Conservation (phyloP, 1,139 yeast genomes). For the Taphrina betulina region DNA sequence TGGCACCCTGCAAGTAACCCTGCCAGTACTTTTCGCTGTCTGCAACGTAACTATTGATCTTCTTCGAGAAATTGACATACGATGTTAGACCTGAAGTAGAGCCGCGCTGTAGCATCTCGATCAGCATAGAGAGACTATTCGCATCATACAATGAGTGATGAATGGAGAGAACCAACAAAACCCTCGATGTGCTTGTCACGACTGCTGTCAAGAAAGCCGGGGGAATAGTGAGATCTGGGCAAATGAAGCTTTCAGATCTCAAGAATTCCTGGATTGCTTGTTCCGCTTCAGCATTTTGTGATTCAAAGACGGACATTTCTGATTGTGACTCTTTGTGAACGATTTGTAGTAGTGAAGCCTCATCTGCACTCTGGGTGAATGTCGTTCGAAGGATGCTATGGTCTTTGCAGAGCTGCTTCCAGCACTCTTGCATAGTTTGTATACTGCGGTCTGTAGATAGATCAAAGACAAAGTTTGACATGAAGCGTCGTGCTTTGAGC, state of each 20-base stretch:
- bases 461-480: conserved; percentile 36
- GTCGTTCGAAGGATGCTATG: conserved; percentile 38
- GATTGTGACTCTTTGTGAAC: conserved; percentile 9
- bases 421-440: conserved; percentile 31
- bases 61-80: conserved; percentile 18
- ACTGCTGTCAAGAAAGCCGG: neutral
- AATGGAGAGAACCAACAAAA: conserved; percentile 34
- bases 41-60: neutral
- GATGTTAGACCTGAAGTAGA: neutral
- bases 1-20: neutral
- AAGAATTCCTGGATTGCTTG: conserved; percentile 21
- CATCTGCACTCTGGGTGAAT: conserved; percentile 30
- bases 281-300: neutral
- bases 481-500: conserved; percentile 28
- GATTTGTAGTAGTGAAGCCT: conserved; percentile 35
- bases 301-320: conserved; percentile 17
- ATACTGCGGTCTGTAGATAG: conserved; percentile 1
- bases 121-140: conserved; percentile 37
- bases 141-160: conserved; percentile 41
- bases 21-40: conserved; percentile 9
- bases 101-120: conserved; percentile 23
- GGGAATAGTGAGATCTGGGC: conserved; percentile 21
- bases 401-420: conserved; percentile 32
- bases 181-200: neutral
- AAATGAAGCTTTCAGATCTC: conserved; percentile 4